Base-by-base conservation (phyloP, 1,139 yeast species). In the Kazachstania sp. region DNA sequence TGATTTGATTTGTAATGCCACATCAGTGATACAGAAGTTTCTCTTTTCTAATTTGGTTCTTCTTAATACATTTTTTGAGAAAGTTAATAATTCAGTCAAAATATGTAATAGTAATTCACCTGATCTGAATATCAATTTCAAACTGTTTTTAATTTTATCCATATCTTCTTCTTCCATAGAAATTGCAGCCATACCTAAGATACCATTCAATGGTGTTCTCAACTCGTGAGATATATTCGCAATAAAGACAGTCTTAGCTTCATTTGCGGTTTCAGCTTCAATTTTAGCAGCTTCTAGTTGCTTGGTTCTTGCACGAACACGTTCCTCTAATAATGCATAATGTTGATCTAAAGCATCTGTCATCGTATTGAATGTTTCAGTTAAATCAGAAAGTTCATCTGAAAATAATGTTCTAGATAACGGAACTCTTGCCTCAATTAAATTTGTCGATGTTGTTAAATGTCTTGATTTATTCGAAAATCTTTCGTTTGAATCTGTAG, bases 221-320 rank as follows among this genome's bases (percentile, higher is more conserved):
- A 92, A 74, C 67, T 92, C 98, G 63, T 92, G 97, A 0, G 97
- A 88, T 36, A 92, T 88, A 63, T 90, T 92, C 18, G 97, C 97
- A 64, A 92, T 88, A 65, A 92, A 92, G 15, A 87, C 86, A 0
- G 96, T 86, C 60, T 90, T 90, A 8, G 97, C 95, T 59, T 87
- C 96, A 66, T 58, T 90, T 2, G 98, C 97, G 36, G 83, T 78
- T 66, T 90, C 97, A 0, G 97, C 97, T 62, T 85, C 87, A 34
- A 85, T 75, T 58, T 86, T 87, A 11, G 95, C 94, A 1, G 83
- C 86, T 64, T 88, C 96, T 43, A 90, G 72, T 64, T 90, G 95
- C 60, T 79, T 81, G 0, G 98, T 92, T 61, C 97, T 77, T 40
- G 81, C 81, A 47, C 79, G 76, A n/a, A 92, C 97, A 52, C 96